phyloP scores from a whole-genome alignment of 257 asterid genomes.

The Salvia hispanica region DNA sequence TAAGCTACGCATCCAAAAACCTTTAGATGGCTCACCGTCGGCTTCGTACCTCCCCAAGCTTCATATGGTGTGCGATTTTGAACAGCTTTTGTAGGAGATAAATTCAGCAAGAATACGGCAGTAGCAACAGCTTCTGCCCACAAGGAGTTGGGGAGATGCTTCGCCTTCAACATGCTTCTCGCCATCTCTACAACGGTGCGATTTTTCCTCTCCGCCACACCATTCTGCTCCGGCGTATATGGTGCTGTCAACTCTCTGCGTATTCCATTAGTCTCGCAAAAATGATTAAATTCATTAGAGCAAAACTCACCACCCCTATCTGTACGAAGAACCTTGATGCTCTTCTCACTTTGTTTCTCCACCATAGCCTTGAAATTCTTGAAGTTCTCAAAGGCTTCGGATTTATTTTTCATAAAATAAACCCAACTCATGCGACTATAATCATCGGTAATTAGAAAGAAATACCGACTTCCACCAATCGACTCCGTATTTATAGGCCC shows the following conservation, averaged over 20 bases:
- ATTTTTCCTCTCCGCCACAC: conserved; percentile 27
- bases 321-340: neutral
- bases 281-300: neutral
- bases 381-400: conserved; percentile 19
- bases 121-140: conserved; percentile 19
- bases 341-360: conserved; percentile 2
- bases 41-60: neutral
- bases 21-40: neutral
- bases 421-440: conserved; percentile 9
- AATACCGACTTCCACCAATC: conserved; percentile 8
- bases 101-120: no score
- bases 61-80: conserved; percentile 3
- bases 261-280: conserved; percentile 16
- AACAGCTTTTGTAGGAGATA: neutral
- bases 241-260: conserved; percentile 21
- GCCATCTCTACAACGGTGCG: conserved; percentile 3
- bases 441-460: conserved; percentile 14
- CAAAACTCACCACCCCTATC: neutral
- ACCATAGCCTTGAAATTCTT: neutral
- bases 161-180: neutral
- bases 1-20: conserved; percentile 20
- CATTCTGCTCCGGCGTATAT: conserved; percentile 33
- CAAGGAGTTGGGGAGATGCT: neutral
- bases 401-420: neutral
- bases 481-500: conserved; percentile 5